Conservation (phyloP, 768 basidiomycete species). For the Pisolithus marmoratus region DNA sequence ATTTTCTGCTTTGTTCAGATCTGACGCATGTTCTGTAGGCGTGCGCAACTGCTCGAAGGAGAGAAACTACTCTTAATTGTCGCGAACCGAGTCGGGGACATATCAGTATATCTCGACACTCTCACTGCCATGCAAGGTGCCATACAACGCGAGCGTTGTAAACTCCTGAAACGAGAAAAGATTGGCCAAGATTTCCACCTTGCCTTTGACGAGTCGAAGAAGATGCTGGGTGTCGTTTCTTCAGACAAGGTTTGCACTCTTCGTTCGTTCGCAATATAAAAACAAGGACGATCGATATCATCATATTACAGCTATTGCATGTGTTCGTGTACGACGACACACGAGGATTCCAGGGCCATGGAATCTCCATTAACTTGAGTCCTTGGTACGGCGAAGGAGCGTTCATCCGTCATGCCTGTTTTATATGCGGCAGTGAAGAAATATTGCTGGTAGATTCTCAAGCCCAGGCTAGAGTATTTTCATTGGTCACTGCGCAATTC, state of each 20-base stretch:
- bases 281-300: neutral
- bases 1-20: neutral
- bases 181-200: conserved; percentile 34
- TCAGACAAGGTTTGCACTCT: conserved; percentile 29
- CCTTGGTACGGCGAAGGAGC: conserved; percentile 36
- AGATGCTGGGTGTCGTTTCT: conserved; percentile 38
- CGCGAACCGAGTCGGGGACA: conserved; percentile 20
- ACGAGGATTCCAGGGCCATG: conserved; percentile 34
- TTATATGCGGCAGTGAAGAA: conserved; percentile 48
- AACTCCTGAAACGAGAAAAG: conserved; percentile 33
- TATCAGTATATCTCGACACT: conserved; percentile 32
- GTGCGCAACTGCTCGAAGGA: conserved; percentile 32
- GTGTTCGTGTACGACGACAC: conserved; percentile 44
- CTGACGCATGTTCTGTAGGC: conserved; percentile 11
- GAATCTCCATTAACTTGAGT: conserved; percentile 35
- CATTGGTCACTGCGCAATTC: conserved; percentile 48
- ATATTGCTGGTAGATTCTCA: conserved; percentile 42
- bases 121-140: conserved; percentile 24
- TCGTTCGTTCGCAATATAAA: neutral
- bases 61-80: conserved; percentile 34
- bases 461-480: conserved; percentile 45
- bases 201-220: conserved; percentile 42
- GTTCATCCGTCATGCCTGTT: conserved; percentile 33
- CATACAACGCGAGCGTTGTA: conserved; percentile 17
- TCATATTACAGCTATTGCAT: conserved; percentile 33